These are phyloP conservation scores for Citrus cavaleriei DNA, from an alignment of 345 rosid genomes.

Conservation along the genomic window DNA sequence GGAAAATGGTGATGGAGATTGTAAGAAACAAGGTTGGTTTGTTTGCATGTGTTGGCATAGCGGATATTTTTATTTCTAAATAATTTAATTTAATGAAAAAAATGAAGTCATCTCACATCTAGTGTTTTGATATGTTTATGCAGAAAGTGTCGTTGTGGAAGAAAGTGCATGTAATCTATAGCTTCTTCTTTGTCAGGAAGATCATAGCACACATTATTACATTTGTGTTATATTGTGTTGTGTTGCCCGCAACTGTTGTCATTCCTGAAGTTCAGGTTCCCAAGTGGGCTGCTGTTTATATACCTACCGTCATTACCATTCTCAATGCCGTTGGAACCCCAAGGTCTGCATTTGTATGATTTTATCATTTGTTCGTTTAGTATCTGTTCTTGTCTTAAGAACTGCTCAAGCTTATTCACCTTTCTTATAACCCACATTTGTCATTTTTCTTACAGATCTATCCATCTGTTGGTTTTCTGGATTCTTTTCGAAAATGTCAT, in stretches of 20 bases:
- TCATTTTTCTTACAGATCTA: conserved; percentile 44
- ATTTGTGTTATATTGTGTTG: conserved; percentile 72
- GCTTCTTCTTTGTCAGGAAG: conserved; percentile 91
- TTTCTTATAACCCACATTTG: background rate
- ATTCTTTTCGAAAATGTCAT: conserved; percentile 95
- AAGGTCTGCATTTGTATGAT: conserved; percentile 38
- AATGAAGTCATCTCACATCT: background rate
- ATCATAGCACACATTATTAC: conserved; percentile 84
- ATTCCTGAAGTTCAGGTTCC: conserved; percentile 91
- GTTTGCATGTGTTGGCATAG: background rate
- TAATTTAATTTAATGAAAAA: background rate
- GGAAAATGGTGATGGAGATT: conserved; percentile 88
- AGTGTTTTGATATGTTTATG: conserved; percentile 1
- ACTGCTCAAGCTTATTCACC: background rate
- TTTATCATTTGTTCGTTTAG: background rate
- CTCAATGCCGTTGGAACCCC: conserved; percentile 97
- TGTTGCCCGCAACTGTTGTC: conserved; percentile 83
- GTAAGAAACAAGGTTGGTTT: conserved; percentile 57
- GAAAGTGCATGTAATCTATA: conserved; percentile 88
- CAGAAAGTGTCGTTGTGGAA: conserved; percentile 92
- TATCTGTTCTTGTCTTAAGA: background rate
- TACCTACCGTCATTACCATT: conserved; percentile 73
- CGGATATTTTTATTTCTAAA: background rate
- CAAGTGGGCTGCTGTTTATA: conserved; percentile 88
- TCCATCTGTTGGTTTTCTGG: conserved; percentile 88